Base-by-base conservation (phyloP, 164 flowering plant genomes). In the Vitis amurensis region DNA sequence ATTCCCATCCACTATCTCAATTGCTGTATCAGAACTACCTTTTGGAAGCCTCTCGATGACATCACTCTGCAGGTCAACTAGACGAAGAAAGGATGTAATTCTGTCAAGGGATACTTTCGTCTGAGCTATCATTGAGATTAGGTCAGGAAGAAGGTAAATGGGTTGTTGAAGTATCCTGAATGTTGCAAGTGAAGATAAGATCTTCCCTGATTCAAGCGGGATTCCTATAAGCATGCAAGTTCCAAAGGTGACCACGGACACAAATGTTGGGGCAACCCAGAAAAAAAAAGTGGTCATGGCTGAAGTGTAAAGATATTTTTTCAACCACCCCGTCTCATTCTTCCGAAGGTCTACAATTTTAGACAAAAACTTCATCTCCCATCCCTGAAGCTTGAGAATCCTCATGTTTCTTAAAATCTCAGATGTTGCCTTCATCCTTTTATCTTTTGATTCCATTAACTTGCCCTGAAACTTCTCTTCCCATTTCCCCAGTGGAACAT, bases 351-450 rank as follows among this genome's bases (percentile, higher is more conserved):
- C 86, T 4, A 55, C 6, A 61, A 91, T 81, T 71, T 79, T 88
- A 0, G 86, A 84, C 73, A 88, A 68, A 72, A 88, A 89, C 80
- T 80, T 89, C 88, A 85, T 81, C 73, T 91, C 97, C 94, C 97
- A 91, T 10, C 81, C 92, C 63, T 89, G 94, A 62, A 91, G 88
- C 77, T 91, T 91, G 67, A 91, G 87, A 68, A 91, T 86, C 63
- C 90, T 89, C 97, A 91, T 89, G 79, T 88, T 89, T 78, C 87
- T 83, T 53, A 91, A 76, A 11, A 85, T 77, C 73, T 89, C 97
- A 12, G 97, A 82, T 0, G 90, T 91, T 9, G 82, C 82, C 73
- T 83, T 88, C 94, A 89, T 91, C 74, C 97, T 79, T 48, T 57
- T 63, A 69, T 91, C 97, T 75, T 91, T 91, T 1, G 93, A 77